A percentile compares a stretch with the other conserved stretches of the same genome.
These are phyloP conservation scores for Saxophila tyrrhenica DNA, from an alignment of 495 filamentous ascomycete species.

Conservation along the genomic window DNA sequence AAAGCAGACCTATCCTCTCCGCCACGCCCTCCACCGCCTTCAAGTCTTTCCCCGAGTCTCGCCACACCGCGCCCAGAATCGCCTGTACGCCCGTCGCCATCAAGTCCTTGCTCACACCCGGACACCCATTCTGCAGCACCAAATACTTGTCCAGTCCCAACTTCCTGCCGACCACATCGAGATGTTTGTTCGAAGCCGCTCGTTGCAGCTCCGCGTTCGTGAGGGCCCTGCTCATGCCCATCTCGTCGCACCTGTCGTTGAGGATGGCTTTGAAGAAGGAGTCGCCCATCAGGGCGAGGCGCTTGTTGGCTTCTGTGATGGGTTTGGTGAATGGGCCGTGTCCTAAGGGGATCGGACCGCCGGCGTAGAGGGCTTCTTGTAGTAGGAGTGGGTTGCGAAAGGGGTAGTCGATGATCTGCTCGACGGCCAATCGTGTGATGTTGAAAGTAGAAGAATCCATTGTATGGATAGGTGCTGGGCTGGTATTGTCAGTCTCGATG, in stretches of 20 bases:
- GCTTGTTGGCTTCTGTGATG: conserved; percentile 1
- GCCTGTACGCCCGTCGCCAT: not conserved
- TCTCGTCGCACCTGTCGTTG: not conserved
- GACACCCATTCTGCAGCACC: not conserved
- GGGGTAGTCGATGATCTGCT: not conserved
- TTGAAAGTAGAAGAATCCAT: not conserved
- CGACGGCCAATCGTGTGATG: not conserved
- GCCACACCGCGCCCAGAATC: not conserved
- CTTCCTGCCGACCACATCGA: not conserved
- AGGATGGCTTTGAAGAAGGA: not conserved
- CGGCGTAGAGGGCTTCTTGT: conserved; percentile 3
- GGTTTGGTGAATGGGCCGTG: not conserved
- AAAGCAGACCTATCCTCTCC: not conserved
- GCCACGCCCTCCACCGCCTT: not conserved
- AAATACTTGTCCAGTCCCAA: not conserved
- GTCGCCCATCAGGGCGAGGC: conserved; percentile 4
- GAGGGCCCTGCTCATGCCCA: not conserved
- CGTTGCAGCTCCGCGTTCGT: not conserved
- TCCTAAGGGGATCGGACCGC: not conserved
- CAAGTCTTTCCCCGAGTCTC: not conserved
- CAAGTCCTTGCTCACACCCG: not conserved
- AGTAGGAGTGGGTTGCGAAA: not conserved
- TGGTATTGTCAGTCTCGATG: too few relatives aligned
- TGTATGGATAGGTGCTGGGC: not conserved
- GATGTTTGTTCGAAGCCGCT: not conserved